Evolutionary conservation across 2,329 filamentous ascomycete species (phyloP).

Genomic region (Chrysoporthe puriensis): DNA sequence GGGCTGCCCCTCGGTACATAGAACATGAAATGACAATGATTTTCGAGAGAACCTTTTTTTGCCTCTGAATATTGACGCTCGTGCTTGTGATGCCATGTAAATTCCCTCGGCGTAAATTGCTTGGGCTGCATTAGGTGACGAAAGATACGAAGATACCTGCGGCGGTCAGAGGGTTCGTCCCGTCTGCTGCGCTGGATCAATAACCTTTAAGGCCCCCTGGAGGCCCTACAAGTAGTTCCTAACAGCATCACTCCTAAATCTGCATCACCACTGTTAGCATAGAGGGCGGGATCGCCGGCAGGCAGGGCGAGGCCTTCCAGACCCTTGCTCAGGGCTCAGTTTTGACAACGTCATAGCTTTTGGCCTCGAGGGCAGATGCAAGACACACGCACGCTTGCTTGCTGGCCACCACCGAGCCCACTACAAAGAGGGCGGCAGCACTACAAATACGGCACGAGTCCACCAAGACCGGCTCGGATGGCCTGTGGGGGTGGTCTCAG

Average conservation of each 20-base stretch:
- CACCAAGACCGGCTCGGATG: background rate
- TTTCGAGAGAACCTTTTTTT: background rate
- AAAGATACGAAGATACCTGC: no score
- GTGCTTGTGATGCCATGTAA: background rate
- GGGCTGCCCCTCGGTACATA: constrained; percentile 1
- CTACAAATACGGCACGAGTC: background rate
- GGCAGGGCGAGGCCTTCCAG: background rate
- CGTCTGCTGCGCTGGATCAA: background rate
- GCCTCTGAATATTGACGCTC: background rate
- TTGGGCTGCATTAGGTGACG: no score
- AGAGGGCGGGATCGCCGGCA: background rate
- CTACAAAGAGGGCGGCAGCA: no score
- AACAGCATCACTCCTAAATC: background rate
- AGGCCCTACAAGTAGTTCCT: background rate
- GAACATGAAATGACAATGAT: background rate
- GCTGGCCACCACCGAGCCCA: background rate
- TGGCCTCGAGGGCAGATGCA: background rate
- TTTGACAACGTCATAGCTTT: constrained; percentile 19
- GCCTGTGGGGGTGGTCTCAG: background rate
- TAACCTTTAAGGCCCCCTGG: background rate
- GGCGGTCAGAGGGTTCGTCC: background rate
- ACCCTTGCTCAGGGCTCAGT: background rate
- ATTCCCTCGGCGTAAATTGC: no score
- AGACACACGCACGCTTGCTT: background rate
- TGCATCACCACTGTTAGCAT: no score